Base-by-base conservation (phyloP, 768 basidiomycete species). In the Podaxis sp. region DNA sequence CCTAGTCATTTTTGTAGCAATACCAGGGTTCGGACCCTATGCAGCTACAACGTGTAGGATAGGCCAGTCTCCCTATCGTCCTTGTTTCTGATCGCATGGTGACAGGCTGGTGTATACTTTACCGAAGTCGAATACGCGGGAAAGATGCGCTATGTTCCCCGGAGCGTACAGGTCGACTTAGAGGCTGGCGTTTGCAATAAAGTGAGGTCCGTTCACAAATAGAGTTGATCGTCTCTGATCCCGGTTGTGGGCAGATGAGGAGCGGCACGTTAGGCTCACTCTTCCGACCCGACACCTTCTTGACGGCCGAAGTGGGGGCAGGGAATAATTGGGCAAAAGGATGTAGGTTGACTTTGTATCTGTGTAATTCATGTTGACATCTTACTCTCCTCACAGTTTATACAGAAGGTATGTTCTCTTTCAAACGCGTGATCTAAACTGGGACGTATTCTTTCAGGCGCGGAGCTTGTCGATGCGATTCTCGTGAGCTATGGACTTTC, bases 291-390 rank as follows among this genome's bases (percentile, higher is more conserved):
- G 94, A 95, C 71, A 96, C 93, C 1, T 96, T 83, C 71, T 72
- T 95, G 52, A 83, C 84, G 40, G 82, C 86, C 1, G 76, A 82
- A 46, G 73, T 75, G 1, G 82, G 83, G n/a, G 84, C 94, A 0
- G 95, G 94, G 17, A 97, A 98, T 69, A 96, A 96, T 66, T 97
- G 93, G 91, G 94, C 94, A 15, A 96, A 97, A 77, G 93, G 92
- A 82, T 92, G 91, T 92, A 68, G 76, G 89, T 78, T 46, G 25
- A 40, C 46, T n/a, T 53, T 52, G 2, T 0, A 65, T 57, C 22
- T 40, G 27, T 19, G 55, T 33, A 38, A 33, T 65, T 37, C 2
- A 19, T 38, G 52, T 41, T 56, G 60, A 41, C 62, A 43, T 55
- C 24, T 61, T 1, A 51, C n/a, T 27, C 55, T 38, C 36, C 37